Evolutionary conservation across 306 rosid species (phyloP).

Genomic region (Geum urbanum): DNA sequence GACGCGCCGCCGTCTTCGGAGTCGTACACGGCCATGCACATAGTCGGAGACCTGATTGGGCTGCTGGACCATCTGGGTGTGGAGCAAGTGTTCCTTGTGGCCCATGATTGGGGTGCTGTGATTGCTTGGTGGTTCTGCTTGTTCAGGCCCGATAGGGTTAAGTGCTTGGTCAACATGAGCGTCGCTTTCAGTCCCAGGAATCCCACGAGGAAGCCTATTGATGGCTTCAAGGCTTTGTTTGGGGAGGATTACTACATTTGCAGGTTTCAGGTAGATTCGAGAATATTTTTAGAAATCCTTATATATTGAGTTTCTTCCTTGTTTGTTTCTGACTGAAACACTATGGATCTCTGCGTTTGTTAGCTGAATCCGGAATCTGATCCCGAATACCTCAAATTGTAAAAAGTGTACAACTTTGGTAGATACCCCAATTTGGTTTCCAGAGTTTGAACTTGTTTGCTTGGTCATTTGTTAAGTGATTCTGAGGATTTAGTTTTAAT

Average conservation of each 20-base stretch:
- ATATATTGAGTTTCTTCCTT: background rate
- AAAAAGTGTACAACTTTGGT: background rate
- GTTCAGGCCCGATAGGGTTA: slow-evolving; percentile 53
- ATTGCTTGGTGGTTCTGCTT: slow-evolving; percentile 60
- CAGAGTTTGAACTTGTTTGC: no score
- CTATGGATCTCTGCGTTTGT: background rate
- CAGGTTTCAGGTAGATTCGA: slow-evolving; percentile 11
- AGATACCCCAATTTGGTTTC: background rate
- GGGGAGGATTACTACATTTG: slow-evolving; percentile 21
- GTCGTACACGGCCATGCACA: slow-evolving; percentile 50
- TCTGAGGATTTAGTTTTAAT: background rate
- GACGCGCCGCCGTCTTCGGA: slow-evolving; percentile 49
- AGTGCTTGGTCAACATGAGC: slow-evolving; percentile 67
- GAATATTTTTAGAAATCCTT: background rate
- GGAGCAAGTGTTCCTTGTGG: slow-evolving; percentile 57
- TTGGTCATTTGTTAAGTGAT: no score
- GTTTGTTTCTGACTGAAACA: background rate
- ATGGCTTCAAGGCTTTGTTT: slow-evolving; percentile 7
- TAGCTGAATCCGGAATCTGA: background rate
- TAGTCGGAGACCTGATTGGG: slow-evolving; percentile 59
- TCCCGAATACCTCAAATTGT: background rate
- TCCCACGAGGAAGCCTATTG: slow-evolving; percentile 14
- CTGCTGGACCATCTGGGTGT: slow-evolving; percentile 49
- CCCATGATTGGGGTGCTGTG: slow-evolving; percentile 67
- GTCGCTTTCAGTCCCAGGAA: slow-evolving; percentile 38